Conservation (phyloP, 129 eudicot genomes). For the Logfia minima region DNA sequence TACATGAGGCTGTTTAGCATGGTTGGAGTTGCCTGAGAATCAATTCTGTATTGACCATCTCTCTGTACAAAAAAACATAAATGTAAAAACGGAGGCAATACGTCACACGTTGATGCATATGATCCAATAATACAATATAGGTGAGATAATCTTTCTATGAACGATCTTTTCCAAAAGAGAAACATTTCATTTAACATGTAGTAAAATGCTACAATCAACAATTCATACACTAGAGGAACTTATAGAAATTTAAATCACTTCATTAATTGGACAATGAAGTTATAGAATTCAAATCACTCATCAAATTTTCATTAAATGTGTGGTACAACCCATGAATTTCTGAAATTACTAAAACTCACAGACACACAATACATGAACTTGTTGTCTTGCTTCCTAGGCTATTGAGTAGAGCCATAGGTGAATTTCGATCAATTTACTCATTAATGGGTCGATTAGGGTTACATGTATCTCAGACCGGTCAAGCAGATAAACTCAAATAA, state of each 20-base stretch:
- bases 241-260: no score
- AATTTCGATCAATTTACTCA: not conserved
- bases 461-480: not conserved
- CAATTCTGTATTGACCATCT: slow-evolving; percentile 99
- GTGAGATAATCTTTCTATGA: no score
- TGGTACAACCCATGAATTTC: not conserved
- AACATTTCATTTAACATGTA: no score
- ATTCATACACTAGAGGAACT: no score
- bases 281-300: not conserved
- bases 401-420: not conserved
- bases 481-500: not conserved
- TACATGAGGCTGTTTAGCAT: slow-evolving; percentile 97
- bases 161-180: no score
- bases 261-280: not conserved
- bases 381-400: not conserved
- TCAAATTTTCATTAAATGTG: not conserved
- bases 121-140: no score
- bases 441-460: not conserved
- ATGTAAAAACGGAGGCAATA: not conserved
- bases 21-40: slow-evolving; percentile 94
- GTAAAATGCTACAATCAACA: not conserved
- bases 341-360: not conserved
- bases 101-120: not conserved
- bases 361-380: not conserved
- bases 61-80: slow-evolving; percentile 46